Conservation (phyloP, 2,329 filamentous ascomycete species). For the Xylaria sp. region DNA sequence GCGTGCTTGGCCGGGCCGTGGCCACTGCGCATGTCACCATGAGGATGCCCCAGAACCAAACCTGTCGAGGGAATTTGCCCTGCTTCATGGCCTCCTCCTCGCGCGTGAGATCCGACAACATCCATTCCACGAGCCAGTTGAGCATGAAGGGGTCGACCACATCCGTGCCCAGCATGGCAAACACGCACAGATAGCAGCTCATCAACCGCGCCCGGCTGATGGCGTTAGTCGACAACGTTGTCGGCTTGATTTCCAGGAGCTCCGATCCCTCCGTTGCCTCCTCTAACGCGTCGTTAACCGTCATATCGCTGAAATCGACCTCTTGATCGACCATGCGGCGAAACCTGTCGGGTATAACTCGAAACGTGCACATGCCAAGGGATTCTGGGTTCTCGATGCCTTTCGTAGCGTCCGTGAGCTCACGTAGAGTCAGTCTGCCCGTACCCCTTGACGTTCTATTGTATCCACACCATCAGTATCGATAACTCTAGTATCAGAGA, state of each 20-base stretch:
- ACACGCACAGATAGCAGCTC: constrained; percentile 33
- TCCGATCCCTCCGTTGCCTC: constrained; percentile 16
- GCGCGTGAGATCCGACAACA: constrained; percentile 31
- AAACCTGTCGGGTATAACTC: constrained; percentile 26
- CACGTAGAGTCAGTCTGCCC: constrained; percentile 29
- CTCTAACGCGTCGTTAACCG: constrained; percentile 28
- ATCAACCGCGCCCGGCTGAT: constrained; percentile 33
- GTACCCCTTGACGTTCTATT: constrained; percentile 32
- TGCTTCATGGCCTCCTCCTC: constrained; percentile 32
- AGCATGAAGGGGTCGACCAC: constrained; percentile 33
- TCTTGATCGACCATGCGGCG: constrained; percentile 26
- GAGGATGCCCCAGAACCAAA: constrained; percentile 35
- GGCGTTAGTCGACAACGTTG: constrained; percentile 28
- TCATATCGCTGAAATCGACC: constrained; percentile 26
- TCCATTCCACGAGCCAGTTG: constrained; percentile 36
- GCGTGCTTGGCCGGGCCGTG: constrained; percentile 30
- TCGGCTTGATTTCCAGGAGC: constrained; percentile 18
- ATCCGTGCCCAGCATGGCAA: constrained; percentile 32
- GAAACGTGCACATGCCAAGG: constrained; percentile 27
- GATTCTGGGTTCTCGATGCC: constrained; percentile 30
- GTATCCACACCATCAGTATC: neutral
- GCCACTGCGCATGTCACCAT: constrained; percentile 34
- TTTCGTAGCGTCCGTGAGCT: constrained; percentile 28
- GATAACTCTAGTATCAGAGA: neutral
- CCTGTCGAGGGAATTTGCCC: constrained; percentile 31